Conservation (phyloP, 768 basidiomycete genomes). For the Pisolithus marmoratus region DNA sequence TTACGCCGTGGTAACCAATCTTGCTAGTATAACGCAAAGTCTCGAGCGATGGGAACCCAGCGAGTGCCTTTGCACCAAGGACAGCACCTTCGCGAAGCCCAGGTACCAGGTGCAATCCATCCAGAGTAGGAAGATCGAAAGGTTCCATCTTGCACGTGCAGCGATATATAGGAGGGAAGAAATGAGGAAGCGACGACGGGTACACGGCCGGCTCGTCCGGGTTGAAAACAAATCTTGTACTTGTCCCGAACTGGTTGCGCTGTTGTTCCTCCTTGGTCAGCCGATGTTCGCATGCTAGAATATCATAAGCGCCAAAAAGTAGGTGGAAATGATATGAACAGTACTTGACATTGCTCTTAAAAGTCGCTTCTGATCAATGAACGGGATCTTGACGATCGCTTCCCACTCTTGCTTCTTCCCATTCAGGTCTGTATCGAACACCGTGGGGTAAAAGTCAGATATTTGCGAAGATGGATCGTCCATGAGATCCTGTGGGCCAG, state of each 20-base stretch:
- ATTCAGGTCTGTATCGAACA: conserved; percentile 92
- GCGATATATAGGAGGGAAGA: conserved; percentile 84
- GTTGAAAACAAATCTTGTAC: conserved; percentile 72
- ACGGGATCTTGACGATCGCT: conserved; percentile 97
- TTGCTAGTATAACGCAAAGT: conserved; percentile 75
- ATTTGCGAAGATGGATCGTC: conserved; percentile 78
- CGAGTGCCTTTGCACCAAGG: conserved; percentile 79
- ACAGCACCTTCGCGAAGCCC: conserved; percentile 87
- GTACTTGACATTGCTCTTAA: conserved; percentile 77
- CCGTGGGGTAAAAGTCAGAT: conserved; percentile 86
- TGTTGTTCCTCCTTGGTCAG: conserved; percentile 68
- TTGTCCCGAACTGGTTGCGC: conserved; percentile 76
- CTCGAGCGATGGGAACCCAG: conserved; percentile 94
- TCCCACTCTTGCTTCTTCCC: conserved; percentile 99
- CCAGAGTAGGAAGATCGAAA: conserved; percentile 84
- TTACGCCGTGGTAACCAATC: conserved; percentile 84
- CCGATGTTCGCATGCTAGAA: conserved; percentile 67
- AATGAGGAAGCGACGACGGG: conserved; percentile 88
- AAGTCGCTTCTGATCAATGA: conserved; percentile 80
- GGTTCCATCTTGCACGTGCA: conserved; percentile 77
- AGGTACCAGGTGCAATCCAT: conserved; percentile 76
- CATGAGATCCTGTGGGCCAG: conserved; percentile 73
- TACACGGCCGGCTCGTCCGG: conserved; percentile 60
- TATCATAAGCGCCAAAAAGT: not conserved
- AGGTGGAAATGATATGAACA: not conserved